Evolutionary conservation across 305 asterid species (phyloP).

Genomic region (Fraxinus velutina): DNA sequence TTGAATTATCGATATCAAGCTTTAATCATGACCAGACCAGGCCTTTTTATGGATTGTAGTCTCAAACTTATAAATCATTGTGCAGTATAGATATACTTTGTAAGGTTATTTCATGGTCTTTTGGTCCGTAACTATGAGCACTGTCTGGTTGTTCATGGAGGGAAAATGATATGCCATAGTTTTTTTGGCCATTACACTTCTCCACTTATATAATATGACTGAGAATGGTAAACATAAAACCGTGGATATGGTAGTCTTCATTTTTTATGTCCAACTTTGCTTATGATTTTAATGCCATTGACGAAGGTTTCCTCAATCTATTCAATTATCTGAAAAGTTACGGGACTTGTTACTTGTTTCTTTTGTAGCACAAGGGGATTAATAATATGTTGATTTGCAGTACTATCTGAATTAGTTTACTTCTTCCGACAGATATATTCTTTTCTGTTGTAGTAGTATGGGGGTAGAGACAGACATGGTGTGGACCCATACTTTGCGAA

Average conservation of each 20-base stretch:
- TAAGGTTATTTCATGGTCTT: constrained; percentile 7
- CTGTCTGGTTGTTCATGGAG: background rate
- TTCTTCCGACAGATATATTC: background rate
- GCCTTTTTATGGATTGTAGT: background rate
- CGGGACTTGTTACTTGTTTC: background rate
- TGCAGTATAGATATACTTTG: background rate
- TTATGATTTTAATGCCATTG: background rate
- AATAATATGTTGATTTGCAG: background rate
- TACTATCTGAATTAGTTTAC: constrained; percentile 1
- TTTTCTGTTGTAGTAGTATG: background rate
- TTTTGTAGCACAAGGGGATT: background rate
- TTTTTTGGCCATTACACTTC: background rate
- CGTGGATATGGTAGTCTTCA: constrained; percentile 4
- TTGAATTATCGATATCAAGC: background rate
- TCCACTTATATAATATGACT: constrained; percentile 6
- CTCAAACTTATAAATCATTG: background rate
- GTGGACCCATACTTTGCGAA: background rate
- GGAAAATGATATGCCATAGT: constrained; percentile 13
- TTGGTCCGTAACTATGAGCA: constrained; percentile 4
- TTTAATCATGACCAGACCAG: background rate
- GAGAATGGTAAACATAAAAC: constrained; percentile 6
- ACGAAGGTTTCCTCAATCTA: background rate
- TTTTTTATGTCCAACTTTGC: background rate
- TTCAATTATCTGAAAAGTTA: constrained; percentile 13
- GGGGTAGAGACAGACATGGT: background rate